Evolutionary conservation across 75 land plant species (phyloP).

Genomic region (Pinus tabuliformis): DNA sequence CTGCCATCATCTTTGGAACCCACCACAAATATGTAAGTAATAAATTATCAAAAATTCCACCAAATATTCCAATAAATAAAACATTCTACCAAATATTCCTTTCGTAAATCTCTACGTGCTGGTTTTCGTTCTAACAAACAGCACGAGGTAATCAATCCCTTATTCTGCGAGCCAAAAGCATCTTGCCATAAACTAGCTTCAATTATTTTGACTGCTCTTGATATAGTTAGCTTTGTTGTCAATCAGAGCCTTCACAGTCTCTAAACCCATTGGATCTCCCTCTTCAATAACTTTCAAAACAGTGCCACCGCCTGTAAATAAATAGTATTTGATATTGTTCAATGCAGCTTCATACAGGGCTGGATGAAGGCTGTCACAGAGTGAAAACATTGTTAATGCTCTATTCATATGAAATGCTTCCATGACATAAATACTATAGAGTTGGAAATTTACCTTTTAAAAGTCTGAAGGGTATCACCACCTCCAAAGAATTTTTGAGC

Average conservation of each 20-base stretch:
- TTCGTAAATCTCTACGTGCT: too few relatives aligned
- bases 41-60: too few relatives aligned
- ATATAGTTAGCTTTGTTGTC: constrained; percentile 13
- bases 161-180: too few relatives aligned
- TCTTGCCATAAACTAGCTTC: too few relatives aligned
- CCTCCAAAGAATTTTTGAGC: constrained; percentile 60
- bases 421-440: too few relatives aligned
- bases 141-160: too few relatives aligned
- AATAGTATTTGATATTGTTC: constrained; percentile 41
- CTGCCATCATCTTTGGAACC: too few relatives aligned
- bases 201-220: background rate
- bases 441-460: constrained; percentile 30
- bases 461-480: constrained; percentile 55
- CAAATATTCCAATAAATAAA: too few relatives aligned
- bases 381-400: background rate
- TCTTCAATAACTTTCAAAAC: constrained; percentile 49
- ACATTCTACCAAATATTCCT: too few relatives aligned
- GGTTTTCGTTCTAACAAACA: too few relatives aligned
- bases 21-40: too few relatives aligned
- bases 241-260: constrained; percentile 43
- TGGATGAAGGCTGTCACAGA: constrained; percentile 32
- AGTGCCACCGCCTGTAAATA: constrained; percentile 54
- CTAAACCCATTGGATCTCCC: constrained; percentile 38
- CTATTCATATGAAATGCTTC: too few relatives aligned
- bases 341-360: constrained; percentile 39